Evolutionary conservation across 768 basidiomycete genomes (phyloP).

Genomic region (Paxillus involutus): DNA sequence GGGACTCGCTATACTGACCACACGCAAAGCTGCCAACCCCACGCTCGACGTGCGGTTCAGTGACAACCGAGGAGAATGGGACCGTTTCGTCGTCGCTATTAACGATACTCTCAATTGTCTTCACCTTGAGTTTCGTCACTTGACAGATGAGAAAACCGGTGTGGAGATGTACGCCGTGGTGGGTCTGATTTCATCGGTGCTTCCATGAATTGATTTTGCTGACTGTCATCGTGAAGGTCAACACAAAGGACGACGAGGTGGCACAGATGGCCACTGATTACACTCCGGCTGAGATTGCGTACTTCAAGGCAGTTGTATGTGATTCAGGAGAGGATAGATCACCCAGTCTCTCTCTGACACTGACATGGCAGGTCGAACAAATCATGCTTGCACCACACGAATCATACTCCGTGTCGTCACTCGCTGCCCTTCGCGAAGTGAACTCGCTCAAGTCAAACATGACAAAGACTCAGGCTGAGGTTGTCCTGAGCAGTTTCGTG

Average conservation of each 20-base stretch:
- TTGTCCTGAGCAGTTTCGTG: slow-evolving; percentile 74
- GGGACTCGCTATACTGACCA: neutral
- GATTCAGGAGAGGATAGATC: neutral
- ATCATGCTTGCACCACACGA: slow-evolving; percentile 81
- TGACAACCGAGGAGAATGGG: slow-evolving; percentile 51
- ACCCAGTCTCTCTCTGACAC: neutral
- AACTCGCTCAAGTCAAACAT: slow-evolving; percentile 58
- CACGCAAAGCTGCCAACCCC: slow-evolving; percentile 50
- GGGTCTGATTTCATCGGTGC: neutral
- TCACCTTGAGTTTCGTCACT: slow-evolving; percentile 68
- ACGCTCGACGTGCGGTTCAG: slow-evolving; percentile 45
- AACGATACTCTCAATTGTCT: slow-evolving; percentile 66
- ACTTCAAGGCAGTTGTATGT: slow-evolving; percentile 80
- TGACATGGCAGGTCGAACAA: slow-evolving; percentile 67
- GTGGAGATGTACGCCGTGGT: slow-evolving; percentile 70
- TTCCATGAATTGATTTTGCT: neutral
- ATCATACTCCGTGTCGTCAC: slow-evolving; percentile 73
- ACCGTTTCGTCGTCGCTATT: slow-evolving; percentile 55
- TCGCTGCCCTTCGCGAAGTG: slow-evolving; percentile 74
- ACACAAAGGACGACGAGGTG: slow-evolving; percentile 75
- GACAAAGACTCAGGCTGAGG: slow-evolving; percentile 74
- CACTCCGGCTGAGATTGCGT: slow-evolving; percentile 72
- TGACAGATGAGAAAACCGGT: slow-evolving; percentile 65
- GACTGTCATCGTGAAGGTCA: slow-evolving; percentile 51
- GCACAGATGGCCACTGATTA: slow-evolving; percentile 88